Evolutionary conservation across 2,329 filamentous ascomycete genomes (phyloP), one percentile per base, ranked within the genome.

Genomic region (Phialocephala subalpina): DNA sequence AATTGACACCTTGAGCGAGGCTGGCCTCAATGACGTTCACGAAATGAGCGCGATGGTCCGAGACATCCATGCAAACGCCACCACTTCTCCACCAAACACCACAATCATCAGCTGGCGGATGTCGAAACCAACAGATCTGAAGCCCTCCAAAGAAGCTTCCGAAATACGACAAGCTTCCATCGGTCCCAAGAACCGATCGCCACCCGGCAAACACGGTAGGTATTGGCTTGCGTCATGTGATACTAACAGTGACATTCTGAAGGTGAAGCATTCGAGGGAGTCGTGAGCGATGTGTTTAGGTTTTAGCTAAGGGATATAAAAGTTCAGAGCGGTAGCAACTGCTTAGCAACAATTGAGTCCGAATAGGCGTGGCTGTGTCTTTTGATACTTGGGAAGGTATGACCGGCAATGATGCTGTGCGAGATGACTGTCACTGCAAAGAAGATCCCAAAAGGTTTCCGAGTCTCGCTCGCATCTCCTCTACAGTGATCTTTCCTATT

Each of bases 151-250:
- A 42, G 18, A 42, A 42, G 18, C 29, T 33, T 33, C 9, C 29
- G 9, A 9, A 33, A 33, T 33, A 33, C 29, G 29, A 33, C n/a
- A n/a, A n/a, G n/a, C n/a, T n/a, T n/a, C n/a, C n/a, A n/a, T n/a
- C n/a, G n/a, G n/a, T n/a, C 45, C 6, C n/a, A 12, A 14, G 29
- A 20, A 14, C n/a, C 5, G 42, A 49, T 7, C 12, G 49, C 29
- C 49, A 29, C 49, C 29, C 49, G 22, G 49, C 2, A 29, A 29
- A 49, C n/a, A n/a, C 4, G 5, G 11, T 8, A 11, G 22, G 47
- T 27, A 3, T 53, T 53, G 22, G 27, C 49, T 29, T 53, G 49
- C 22, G 25, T 53, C 49, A 53, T 53, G 49, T 53, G 49, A 29
- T 33, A 5, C 9, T 33, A 12, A 5, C 18, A 49, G 27, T 53